Base-by-base conservation (phyloP, 176 grass and related monocot genomes). In the Aegilops tauschii region DNA sequence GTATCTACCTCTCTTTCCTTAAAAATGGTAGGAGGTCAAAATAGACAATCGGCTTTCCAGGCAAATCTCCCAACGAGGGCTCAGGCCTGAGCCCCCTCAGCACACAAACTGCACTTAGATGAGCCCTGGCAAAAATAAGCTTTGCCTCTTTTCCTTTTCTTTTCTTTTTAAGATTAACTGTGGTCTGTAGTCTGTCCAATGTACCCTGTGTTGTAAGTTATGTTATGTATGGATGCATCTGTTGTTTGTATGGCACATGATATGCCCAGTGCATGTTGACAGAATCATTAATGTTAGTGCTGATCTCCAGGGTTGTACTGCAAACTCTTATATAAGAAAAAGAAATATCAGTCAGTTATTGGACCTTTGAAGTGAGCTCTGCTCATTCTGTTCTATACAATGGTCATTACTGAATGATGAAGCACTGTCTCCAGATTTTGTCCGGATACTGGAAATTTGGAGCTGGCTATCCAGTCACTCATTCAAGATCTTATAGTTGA, bases 21-120 rank as follows among this genome's bases (percentile, higher is more conserved):
- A 86, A 91, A 92, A 92, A 72, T 93, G 82, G 70, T 93, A 80
- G 96, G 92, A 66, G 83, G 86, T 47, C 86, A 95, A 85, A 94
- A 90, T 82, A 90, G 96, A 77, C 93, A 93, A 70, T 98, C 96
- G 21, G 96, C 96, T 73, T 98, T 98, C 83, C 96, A 98, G 92
- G 90, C 92, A 83, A 98, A 96, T 85, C 96, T 92, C 8, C 90
- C 89, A 34, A 84, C 93, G 11, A 90, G 91, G 80, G 92, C 93
- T 89, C 92, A 94, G 45, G 92, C 96, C 39, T 98, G 92, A 98
- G 76, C 39, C 80, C 17, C 40, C 17, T 47, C 82, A 78, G 69
- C 77, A 82, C 62, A 62, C 71, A 62, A 77, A 71, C 86, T 85
- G 82, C 78, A 77, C 77, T 87, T 91, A 85, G 90, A 82, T 82